Percentiles rank a stretch among this genome's conserved stretches.
These are phyloP conservation scores for Pyrenochaeta sp. DNA, from an alignment of 2,329 filamentous ascomycete genomes.

Conservation along the genomic window DNA sequence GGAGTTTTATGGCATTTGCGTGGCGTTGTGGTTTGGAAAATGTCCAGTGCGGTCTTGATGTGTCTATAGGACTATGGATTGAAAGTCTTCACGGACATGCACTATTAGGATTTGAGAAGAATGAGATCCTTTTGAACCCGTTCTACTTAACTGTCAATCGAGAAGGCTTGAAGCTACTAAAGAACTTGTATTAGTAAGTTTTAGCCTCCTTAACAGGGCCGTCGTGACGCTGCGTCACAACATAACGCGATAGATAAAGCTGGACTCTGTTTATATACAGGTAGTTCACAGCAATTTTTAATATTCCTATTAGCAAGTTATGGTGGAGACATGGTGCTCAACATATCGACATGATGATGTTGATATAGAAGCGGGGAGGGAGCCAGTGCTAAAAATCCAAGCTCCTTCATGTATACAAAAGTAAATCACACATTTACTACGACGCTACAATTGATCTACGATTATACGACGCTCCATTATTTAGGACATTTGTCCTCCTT, in stretches of 20 bases:
- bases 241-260: too few species aligned
- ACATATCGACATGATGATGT: too few species aligned
- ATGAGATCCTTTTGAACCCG: not conserved
- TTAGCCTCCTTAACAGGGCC: too few species aligned
- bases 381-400: too few species aligned
- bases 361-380: too few species aligned
- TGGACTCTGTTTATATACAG: too few species aligned
- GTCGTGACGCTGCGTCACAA: too few species aligned
- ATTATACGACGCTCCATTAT: not conserved
- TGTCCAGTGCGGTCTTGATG: not conserved
- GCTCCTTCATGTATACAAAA: not conserved
- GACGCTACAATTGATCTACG: not conserved
- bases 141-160: not conserved
- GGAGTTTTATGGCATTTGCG: conserved; percentile 28
- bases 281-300: too few species aligned
- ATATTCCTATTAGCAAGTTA: too few species aligned
- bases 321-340: too few species aligned
- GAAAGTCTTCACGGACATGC: not conserved
- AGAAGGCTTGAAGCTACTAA: not conserved
- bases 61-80: not conserved
- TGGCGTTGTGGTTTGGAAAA: conserved; percentile 21
- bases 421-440: not conserved
- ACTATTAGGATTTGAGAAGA: not conserved
- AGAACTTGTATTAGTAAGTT: too few species aligned
- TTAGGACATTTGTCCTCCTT: conserved; percentile 29